Base-by-base conservation (phyloP, 805 yeast genomes). In the Cyberlindnera samutprakarnensis region DNA sequence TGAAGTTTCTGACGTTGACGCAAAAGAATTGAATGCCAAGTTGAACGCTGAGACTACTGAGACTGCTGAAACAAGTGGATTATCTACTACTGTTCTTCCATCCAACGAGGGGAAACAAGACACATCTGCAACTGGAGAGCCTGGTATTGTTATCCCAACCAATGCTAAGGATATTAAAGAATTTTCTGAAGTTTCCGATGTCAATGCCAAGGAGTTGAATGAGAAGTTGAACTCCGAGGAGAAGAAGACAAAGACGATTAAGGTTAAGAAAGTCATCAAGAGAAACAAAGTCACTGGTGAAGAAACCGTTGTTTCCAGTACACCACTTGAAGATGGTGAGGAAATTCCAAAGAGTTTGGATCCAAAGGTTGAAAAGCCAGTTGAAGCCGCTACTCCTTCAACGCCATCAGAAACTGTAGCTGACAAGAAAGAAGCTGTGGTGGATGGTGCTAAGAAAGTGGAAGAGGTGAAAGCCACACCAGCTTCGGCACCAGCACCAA, bases 81-180 rank as follows among this genome's bases (percentile, higher is more conserved):
- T 36, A n/a, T 17, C 33, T 14, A 49, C 69, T 30, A 64, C 73
- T 10, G 75, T 70, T 15, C 35, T 69, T 56, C 75, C 77, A 27
- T 51, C 66, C 3, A 14, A 28, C 4, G 72, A 67, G 41, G 66
- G 62, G 17, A 33, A 56, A 30, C 66, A 66, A 30, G 59, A 61
- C 37, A 54, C 67, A 7, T 42, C 68, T 32, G 78, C 66, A 11
- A 46, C 68, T 34, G 79, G 81, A 27, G 84, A 78, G 51, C 81
- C 86, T 20, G 88, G 88, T 26, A 62, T 78, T 42, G 75, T 63
- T 23, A 53, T 81, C 43, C 90, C 90, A 29, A 47, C 61, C 25
- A 70, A 81, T 49, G 68, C 84, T 14, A 69, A 67, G 27, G 67
- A 73, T n/a, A 72, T 84, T 46, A 63, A 70, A 37, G 95, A 76